Conservation (phyloP, 73 alveolate species). For the Uronychia binucleata region DNA sequence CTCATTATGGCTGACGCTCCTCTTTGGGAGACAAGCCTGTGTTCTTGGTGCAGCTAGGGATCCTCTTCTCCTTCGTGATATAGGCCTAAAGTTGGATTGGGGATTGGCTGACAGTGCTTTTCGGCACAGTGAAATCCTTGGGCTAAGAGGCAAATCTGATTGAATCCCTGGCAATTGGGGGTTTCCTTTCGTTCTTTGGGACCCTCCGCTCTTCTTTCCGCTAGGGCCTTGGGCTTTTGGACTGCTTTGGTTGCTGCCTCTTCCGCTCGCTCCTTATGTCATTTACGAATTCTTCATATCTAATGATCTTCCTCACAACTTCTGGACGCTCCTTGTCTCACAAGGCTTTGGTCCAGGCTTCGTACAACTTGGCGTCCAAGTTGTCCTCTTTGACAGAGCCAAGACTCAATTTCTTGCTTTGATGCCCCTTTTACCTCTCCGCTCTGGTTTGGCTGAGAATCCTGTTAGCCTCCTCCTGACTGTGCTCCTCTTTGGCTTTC, state of each 20-base stretch:
- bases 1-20: not conserved
- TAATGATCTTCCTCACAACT: not conserved
- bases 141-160: no score
- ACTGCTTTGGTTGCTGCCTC: not conserved
- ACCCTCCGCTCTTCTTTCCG: not conserved
- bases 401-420: not conserved
- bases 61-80: not conserved
- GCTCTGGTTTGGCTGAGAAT: not conserved
- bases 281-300: not conserved
- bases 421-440: not conserved
- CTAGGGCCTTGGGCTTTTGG: not conserved
- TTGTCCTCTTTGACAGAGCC: not conserved
- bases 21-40: not conserved
- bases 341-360: not conserved
- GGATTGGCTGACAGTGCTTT: no score
- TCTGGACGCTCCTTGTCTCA: no score
- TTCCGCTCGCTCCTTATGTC: not conserved
- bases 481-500: not conserved
- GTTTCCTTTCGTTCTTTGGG: not conserved
- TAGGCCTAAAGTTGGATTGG: no score
- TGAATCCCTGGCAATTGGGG: no score
- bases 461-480: not conserved
- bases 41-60: not conserved
- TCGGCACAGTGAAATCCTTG: no score
- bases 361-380: not conserved